These are phyloP conservation scores for Monosporascus sp. DNA, from an alignment of 2,329 filamentous ascomycete genomes.

Conservation along the genomic window DNA sequence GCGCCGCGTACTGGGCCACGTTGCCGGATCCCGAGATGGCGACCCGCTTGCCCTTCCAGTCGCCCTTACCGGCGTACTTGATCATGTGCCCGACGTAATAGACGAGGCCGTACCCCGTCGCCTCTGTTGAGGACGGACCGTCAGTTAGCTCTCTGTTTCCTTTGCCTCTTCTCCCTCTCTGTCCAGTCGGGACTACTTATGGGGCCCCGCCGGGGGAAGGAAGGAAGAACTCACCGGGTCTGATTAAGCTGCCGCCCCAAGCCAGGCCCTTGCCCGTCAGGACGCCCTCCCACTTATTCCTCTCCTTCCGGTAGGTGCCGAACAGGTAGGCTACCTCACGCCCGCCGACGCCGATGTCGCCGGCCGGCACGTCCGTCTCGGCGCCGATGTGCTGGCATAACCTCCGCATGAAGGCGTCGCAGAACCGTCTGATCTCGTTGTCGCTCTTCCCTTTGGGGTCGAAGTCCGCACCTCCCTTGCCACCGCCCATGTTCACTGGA, in stretches of 20 bases:
- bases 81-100: slow-evolving; percentile 98
- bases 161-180: neutral
- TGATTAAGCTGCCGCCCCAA: slow-evolving; percentile 92
- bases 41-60: slow-evolving; percentile 85
- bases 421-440: slow-evolving; percentile 96
- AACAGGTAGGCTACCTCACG: slow-evolving; percentile 95
- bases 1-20: slow-evolving; percentile 93
- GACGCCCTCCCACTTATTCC: slow-evolving; percentile 91
- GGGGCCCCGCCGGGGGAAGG: neutral
- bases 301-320: slow-evolving; percentile 82
- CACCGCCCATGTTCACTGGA: slow-evolving; percentile 86
- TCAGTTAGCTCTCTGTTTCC: slow-evolving; percentile 2
- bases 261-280: slow-evolving; percentile 89
- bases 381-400: slow-evolving; percentile 93
- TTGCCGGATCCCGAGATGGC: slow-evolving; percentile 96
- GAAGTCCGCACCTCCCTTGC: slow-evolving; percentile 96
- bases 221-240: slow-evolving; percentile 50
- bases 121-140: slow-evolving; percentile 49
- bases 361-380: slow-evolving; percentile 92
- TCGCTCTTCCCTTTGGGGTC: slow-evolving; percentile 98
- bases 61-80: slow-evolving; percentile 78
- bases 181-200: neutral
- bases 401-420: slow-evolving; percentile 92
- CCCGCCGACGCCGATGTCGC: slow-evolving; percentile 89
- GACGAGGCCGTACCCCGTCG: slow-evolving; percentile 91